Evolutionary conservation across 805 yeast genomes (phyloP), one percentile per base, ranked within the genome.

Genomic region (Yamadazyma phyllophila): DNA sequence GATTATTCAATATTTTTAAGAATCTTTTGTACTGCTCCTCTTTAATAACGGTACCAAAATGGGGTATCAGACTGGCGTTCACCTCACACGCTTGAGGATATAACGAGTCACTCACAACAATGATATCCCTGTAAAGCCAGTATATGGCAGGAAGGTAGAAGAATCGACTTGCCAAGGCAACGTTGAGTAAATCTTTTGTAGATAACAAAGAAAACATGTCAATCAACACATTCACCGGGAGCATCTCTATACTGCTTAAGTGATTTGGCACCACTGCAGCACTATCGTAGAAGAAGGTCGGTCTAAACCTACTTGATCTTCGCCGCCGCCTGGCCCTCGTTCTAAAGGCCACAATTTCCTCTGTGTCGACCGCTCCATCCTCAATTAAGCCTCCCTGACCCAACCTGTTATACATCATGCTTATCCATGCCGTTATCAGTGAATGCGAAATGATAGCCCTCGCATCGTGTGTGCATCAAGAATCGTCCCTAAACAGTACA

Each of bases 131-230:
- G 48, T 64, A 63, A 10, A 65, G 39, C 26, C 57, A 51, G 20
- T 45, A 45, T 1, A 55, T 55, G 1, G 68, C 66, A 2, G 64
- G 66, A 13, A 59, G 46, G 42, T 61, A 63, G n/a, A 62, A 52
- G 38, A 48, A 42, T 29, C 54, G 49, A 36, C 61, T 54, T 4
- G 57, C 42, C 5, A 54, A 27, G 27, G 63, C 57, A 7, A 61
- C 36, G 17, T 45, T 55, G 16, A 61, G 48, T 24, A 65, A 49
- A 40, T 62, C 65, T 7, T 43, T 27, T 6, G 62, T 55, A 17
- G 45, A 40, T 5, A 63, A 51, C 30, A 43, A 46, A 12, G 53
- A 46, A 36, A 61, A 64, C 8, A 63, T 57, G 20, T 44, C 39
- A 9, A 37, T 44, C 11, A 62, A 43, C 7, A 57, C 40, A 1